Conservation (phyloP, 2,329 filamentous ascomycete genomes). For the Aspergillus phoenicis region DNA sequence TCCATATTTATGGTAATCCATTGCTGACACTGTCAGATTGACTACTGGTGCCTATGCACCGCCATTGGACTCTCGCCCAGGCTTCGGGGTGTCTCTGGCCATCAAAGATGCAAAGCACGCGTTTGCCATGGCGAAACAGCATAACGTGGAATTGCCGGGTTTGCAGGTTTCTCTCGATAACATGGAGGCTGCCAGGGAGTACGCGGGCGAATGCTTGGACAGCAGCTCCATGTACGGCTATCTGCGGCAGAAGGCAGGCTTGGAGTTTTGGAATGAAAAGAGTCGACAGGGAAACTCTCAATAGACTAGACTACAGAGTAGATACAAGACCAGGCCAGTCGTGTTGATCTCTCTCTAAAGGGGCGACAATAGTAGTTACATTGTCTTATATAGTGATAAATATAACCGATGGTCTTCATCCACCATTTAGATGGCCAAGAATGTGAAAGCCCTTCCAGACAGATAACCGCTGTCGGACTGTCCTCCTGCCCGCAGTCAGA, state of each 20-base stretch:
- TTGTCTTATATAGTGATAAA: too few species aligned
- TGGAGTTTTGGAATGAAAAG: slow-evolving; percentile 45
- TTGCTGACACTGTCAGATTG: slow-evolving; percentile 28
- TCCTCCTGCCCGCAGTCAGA: too few species aligned
- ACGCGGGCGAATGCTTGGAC: slow-evolving; percentile 41
- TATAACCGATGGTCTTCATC: too few species aligned
- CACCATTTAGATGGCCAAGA: too few species aligned
- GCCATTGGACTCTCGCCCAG: slow-evolving; percentile 36
- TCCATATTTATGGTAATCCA: too few species aligned
- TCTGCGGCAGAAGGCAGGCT: slow-evolving; percentile 39
- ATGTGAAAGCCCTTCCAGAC: too few species aligned
- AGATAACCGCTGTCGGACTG: too few species aligned
- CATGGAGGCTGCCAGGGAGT: slow-evolving; percentile 40
- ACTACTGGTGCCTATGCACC: slow-evolving; percentile 49
- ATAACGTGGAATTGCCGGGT: slow-evolving; percentile 36
- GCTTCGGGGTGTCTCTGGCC: slow-evolving; percentile 41
- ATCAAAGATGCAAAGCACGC: slow-evolving; percentile 44
- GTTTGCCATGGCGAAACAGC: slow-evolving; percentile 35
- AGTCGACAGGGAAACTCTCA: slow-evolving; percentile 28
- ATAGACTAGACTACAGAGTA: background rate
- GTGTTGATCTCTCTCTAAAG: too few species aligned
- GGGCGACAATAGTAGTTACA: too few species aligned
- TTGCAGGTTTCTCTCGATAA: slow-evolving; percentile 38
- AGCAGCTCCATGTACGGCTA: slow-evolving; percentile 44
- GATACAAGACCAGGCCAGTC: background rate